phyloP scores from a whole-genome alignment of 2,329 filamentous ascomycete genomes.

The Trichophyton mentagrophytes region DNA sequence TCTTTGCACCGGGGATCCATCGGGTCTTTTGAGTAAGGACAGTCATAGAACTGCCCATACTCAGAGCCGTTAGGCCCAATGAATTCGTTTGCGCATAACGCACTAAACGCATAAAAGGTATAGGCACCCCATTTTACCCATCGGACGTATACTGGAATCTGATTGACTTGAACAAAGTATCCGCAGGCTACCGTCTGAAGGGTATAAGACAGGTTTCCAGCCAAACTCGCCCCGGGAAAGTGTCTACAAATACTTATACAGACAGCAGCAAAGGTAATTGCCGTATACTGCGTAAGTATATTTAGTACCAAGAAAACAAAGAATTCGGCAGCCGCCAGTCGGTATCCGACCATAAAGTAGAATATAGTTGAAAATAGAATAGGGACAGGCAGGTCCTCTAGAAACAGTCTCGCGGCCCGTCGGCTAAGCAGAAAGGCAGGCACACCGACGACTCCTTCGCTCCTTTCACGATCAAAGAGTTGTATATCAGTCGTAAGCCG shows the following conservation, averaged over 20 bases:
- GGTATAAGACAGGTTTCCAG: slow-evolving; percentile 60
- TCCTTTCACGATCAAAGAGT: slow-evolving; percentile 61
- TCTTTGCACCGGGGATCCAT: slow-evolving; percentile 52
- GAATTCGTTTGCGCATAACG: slow-evolving; percentile 61
- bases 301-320: slow-evolving; percentile 59
- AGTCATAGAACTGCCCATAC: slow-evolving; percentile 57
- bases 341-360: slow-evolving; percentile 68
- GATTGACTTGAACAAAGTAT: slow-evolving; percentile 61
- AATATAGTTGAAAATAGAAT: slow-evolving; percentile 57
- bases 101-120: slow-evolving; percentile 52
- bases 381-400: slow-evolving; percentile 61
- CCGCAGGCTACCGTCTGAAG: slow-evolving; percentile 63
- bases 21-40: slow-evolving; percentile 50
- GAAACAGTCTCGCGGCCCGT: slow-evolving; percentile 53
- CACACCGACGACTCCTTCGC: slow-evolving; percentile 58
- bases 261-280: slow-evolving; percentile 56
- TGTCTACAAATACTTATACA: slow-evolving; percentile 53
- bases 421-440: slow-evolving; percentile 58
- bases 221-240: slow-evolving; percentile 58
- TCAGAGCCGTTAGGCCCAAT: slow-evolving; percentile 23
- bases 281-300: slow-evolving; percentile 59
- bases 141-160: slow-evolving; percentile 63
- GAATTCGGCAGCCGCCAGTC: slow-evolving; percentile 50
- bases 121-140: slow-evolving; percentile 51
- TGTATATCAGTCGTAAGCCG: slow-evolving; percentile 62